Percentiles rank a stretch among this genome's conserved stretches.
Conservation (phyloP, 129 eudicot species). For the Deinandra increscens region DNA sequence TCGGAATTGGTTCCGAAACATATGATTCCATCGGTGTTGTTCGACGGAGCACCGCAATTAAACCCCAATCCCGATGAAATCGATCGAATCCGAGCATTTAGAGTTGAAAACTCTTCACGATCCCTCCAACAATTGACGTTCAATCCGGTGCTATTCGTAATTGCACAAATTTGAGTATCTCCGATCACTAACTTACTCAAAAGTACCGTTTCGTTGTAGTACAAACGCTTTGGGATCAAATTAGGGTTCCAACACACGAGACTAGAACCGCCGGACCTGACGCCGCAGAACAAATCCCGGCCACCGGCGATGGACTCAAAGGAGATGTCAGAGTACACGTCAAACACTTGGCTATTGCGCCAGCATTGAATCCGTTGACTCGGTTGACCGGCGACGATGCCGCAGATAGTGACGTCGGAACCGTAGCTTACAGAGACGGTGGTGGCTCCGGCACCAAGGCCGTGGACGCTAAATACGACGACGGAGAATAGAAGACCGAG, state of each 20-base stretch:
- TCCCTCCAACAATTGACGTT: conserved; percentile 70
- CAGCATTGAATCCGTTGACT: conserved; percentile 66
- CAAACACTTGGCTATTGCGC: conserved; percentile 26
- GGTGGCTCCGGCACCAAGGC: conserved; percentile 72
- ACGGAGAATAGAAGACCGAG: conserved; percentile 17
- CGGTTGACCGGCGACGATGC: conserved; percentile 56
- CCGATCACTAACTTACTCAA: conserved; percentile 50
- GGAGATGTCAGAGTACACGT: conserved; percentile 45
- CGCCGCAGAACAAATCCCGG: conserved; percentile 61
- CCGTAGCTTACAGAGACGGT: conserved; percentile 77
- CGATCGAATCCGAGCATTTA: conserved; percentile 22
- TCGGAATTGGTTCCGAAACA: conserved; percentile 59
- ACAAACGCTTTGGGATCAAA: conserved; percentile 56
- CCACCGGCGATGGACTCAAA: conserved; percentile 85
- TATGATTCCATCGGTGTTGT: conserved; percentile 24
- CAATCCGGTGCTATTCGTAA: conserved; percentile 35
- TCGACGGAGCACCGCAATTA: conserved; percentile 56
- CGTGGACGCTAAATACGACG: conserved; percentile 27
- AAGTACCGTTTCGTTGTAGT: conserved; percentile 35
- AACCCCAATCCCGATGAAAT: conserved; percentile 69
- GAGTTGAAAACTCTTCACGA: conserved; percentile 21
- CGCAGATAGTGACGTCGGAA: conserved; percentile 63
- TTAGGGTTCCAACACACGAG: conserved; percentile 70
- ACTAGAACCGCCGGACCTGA: conserved; percentile 66
- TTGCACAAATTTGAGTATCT: conserved; percentile 59